phyloP scores from a whole-genome alignment of 2,329 filamentous ascomycete genomes.

The Colletotrichum orchidophilum region DNA sequence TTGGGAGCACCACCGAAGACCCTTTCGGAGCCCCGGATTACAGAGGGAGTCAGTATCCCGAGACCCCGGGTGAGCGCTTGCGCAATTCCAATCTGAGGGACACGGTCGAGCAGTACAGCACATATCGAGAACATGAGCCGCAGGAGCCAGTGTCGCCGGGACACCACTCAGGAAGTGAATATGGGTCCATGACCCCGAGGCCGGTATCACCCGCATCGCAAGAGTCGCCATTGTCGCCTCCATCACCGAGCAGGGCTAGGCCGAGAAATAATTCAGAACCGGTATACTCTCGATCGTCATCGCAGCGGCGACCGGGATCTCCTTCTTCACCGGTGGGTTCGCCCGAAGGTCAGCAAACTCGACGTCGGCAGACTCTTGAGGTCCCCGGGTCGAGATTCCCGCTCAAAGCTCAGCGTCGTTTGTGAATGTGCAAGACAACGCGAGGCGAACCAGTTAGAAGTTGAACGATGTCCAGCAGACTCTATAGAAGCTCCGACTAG shows the following conservation, averaged over 20 bases:
- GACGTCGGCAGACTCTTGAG: neutral
- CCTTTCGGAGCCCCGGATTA: conserved; percentile 60
- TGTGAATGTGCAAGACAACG: neutral
- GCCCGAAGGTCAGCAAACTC: neutral
- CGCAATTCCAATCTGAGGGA: conserved; percentile 46
- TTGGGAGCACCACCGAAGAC: conserved; percentile 58
- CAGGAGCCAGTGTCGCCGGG: conserved; percentile 38
- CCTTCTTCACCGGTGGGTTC: neutral
- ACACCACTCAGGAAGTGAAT: conserved; percentile 20
- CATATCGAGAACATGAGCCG: conserved; percentile 43
- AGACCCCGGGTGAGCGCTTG: conserved; percentile 61
- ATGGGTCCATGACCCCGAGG: neutral
- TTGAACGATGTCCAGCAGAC: no score
- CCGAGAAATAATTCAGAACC: neutral
- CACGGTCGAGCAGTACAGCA: conserved; percentile 53
- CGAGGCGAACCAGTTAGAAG: neutral
- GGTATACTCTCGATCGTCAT: neutral
- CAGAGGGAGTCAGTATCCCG: conserved; percentile 59
- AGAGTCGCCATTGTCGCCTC: neutral
- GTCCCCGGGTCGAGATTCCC: no score
- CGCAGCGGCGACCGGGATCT: neutral
- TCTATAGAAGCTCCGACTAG: neutral
- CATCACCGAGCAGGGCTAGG: neutral
- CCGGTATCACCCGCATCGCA: conserved; percentile 1
- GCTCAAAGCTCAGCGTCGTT: no score